Conservation (phyloP, 2,329 filamentous ascomycete species). For the Colletotrichum sp. region DNA sequence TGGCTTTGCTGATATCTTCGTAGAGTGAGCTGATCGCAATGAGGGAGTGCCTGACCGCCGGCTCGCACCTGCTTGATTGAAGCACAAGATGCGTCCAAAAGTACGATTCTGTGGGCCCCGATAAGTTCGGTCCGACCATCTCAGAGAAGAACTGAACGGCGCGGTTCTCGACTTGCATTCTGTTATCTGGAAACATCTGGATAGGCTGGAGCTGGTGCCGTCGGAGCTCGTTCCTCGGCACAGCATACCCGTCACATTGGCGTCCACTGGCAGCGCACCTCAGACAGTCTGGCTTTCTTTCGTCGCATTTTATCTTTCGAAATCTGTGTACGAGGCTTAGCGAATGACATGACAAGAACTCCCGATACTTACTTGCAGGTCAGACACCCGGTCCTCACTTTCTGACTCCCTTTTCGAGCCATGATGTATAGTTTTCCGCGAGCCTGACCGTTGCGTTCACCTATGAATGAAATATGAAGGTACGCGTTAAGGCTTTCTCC, state of each 20-base stretch:
- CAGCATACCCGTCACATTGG: constrained; percentile 58
- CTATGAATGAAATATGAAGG: too few relatives aligned
- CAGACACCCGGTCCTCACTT: constrained; percentile 54
- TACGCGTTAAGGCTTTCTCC: too few relatives aligned
- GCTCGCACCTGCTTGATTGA: constrained; percentile 48
- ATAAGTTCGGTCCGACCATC: constrained; percentile 5
- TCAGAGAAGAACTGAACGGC: constrained; percentile 16
- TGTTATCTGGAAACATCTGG: neutral
- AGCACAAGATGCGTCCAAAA: constrained; percentile 53
- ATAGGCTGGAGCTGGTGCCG: neutral
- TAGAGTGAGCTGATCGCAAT: constrained; percentile 54
- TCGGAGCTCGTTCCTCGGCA: constrained; percentile 26
- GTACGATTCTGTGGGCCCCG: constrained; percentile 12
- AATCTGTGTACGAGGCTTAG: constrained; percentile 38
- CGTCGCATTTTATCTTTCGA: constrained; percentile 63
- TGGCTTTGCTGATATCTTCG: constrained; percentile 28
- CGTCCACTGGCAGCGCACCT: constrained; percentile 61
- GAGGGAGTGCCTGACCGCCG: constrained; percentile 54
- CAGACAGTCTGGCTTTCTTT: constrained; percentile 55
- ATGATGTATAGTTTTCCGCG: neutral
- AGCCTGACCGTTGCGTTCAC: fast-evolving
- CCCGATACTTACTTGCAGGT: constrained; percentile 56
- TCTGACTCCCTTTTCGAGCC: constrained; percentile 44
- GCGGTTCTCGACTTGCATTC: neutral
- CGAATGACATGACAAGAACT: neutral